phyloP scores from a whole-genome alignment of 352 stramenopile species.

The Albugo candida region DNA sequence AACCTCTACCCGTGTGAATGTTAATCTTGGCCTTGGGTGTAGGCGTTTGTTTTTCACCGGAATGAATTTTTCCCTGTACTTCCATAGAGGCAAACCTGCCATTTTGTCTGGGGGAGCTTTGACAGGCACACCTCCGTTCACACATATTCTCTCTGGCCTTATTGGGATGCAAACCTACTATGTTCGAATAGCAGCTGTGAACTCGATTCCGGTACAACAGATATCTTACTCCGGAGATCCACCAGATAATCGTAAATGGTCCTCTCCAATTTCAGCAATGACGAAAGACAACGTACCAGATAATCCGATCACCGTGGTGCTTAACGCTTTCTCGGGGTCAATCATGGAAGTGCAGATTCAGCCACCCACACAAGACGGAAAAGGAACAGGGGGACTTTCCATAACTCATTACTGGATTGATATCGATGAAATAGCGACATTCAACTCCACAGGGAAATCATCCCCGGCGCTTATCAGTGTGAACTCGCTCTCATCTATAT shows the following conservation, averaged over 20 bases:
- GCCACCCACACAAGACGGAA: constrained; percentile 37
- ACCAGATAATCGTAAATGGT: constrained; percentile 86
- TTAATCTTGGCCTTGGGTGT: constrained; percentile 13
- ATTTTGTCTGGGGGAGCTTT: constrained; percentile 36
- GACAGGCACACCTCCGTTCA: constrained; percentile 62
- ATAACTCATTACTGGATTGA: constrained; percentile 50
- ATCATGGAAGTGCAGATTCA: constrained; percentile 61
- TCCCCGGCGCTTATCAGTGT: constrained; percentile 19
- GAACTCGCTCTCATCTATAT: constrained; percentile 22
- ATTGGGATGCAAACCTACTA: constrained; percentile 63
- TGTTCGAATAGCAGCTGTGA: constrained; percentile 80
- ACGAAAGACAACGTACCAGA: constrained; percentile 75
- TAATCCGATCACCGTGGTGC: constrained; percentile 26
- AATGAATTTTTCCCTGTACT: constrained; percentile 27
- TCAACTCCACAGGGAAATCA: constrained; percentile 30
- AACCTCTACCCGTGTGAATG: constrained; percentile 8
- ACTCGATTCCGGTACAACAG: constrained; percentile 73
- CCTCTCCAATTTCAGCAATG: constrained; percentile 35
- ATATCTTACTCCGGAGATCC: constrained; percentile 60
- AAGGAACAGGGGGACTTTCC: constrained; percentile 16
- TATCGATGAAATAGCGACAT: constrained; percentile 48
- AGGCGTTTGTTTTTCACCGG: constrained; percentile 18
- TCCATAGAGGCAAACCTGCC: constrained; percentile 29
- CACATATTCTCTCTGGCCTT: constrained; percentile 57
- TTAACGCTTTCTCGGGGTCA: constrained; percentile 36